Base-by-base conservation (phyloP, 257 asterid genomes). In the Fraxinus excelsior region DNA sequence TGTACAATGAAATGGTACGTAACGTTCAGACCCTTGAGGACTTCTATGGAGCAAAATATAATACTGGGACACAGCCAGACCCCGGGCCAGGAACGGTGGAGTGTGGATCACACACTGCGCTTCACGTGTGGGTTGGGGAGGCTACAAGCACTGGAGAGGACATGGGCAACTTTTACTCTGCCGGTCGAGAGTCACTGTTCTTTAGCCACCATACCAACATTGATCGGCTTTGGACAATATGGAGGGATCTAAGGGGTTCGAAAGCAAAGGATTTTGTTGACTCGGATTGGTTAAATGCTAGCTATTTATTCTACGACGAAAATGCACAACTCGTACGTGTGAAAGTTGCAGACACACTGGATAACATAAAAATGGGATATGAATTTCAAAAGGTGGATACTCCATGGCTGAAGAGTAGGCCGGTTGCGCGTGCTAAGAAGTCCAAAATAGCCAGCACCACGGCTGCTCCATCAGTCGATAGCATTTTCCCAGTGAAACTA, bases 101-200 rank as follows among this genome's bases (percentile, higher is more conserved):
- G 82, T 83, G 86, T 0, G 86, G 86, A 2, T 80, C 82, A 67
- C 85, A 86, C 81, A 80, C 44, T 11, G 81, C 88, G 19, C 0
- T 84, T 69, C 90, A 86, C 66, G 67, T 37, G 6, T 86, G 88
- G 87, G 80, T 77, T 0, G 90, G 90, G 0, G 90, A 86, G 67
- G 66, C 73, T 34, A 51, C 85, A 21, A 32, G 81, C n/a, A 46
- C 73, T 19, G 83, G 80, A 2, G 85, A 84, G 81, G 88, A 86
- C 42, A 86, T 84, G 88, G 90, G 90, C 0, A 86, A 86, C 86
- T 86, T 86, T 32, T 86, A 81, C 83, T 81, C 89, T 0, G 37
- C 83, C 2, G 89, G 76, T 1, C 73, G 86, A 0, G 90, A 86
- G 66, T 73, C 85, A 0, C 40, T 86, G 19, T 86, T 86, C 81